Conservation (phyloP, 2,329 filamentous ascomycete species). For the Macrophomina tecta region DNA sequence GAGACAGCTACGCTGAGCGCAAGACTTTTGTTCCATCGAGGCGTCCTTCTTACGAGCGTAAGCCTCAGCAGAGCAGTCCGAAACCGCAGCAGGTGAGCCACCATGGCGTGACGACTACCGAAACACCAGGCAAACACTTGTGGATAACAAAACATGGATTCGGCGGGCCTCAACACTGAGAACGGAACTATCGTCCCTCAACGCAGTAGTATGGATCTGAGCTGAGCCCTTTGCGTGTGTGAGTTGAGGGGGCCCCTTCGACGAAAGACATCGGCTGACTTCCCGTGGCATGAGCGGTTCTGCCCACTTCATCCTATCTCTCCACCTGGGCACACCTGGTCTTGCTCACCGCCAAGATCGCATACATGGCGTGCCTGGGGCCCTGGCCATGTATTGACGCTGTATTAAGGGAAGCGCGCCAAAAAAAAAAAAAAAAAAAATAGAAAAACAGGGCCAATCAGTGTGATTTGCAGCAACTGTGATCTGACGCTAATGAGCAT, state of each 20-base stretch:
- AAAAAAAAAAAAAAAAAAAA: not conserved
- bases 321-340: not conserved
- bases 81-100: not conserved
- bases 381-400: not conserved
- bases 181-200: not conserved
- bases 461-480: not conserved
- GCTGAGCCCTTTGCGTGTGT: not conserved
- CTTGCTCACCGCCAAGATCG: not conserved
- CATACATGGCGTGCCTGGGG: not conserved
- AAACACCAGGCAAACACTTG: not conserved
- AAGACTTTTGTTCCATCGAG: not conserved
- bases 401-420: not conserved
- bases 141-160: not conserved
- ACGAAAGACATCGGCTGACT: conserved; percentile 3
- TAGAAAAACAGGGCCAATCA: not conserved
- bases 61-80: not conserved
- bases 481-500: conserved; percentile 7
- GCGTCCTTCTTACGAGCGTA: not conserved
- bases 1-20: not conserved
- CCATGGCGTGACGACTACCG: conserved; percentile 4
- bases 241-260: not conserved
- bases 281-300: not conserved
- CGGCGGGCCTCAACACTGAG: not conserved
- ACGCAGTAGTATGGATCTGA: not conserved
- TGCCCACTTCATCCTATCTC: conserved; percentile 13